Conservation (phyloP, 345 rosid genomes). For the Raphanus raphanistrum region DNA sequence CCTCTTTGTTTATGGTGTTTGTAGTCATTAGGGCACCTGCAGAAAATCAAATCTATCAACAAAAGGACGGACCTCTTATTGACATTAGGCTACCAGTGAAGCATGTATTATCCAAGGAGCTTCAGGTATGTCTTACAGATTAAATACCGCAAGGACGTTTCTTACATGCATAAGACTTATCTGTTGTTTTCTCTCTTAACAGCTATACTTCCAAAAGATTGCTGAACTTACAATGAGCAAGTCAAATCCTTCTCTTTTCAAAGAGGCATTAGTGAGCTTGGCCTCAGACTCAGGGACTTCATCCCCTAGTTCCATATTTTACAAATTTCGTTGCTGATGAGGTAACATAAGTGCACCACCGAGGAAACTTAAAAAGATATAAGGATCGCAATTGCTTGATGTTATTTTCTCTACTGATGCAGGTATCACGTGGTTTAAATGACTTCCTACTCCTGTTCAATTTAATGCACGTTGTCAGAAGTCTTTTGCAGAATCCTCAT, state of each 20-base stretch:
- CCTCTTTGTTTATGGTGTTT: conserved; percentile 28
- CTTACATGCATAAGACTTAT: conserved; percentile 21
- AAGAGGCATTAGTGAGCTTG: conserved; percentile 89
- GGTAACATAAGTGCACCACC: conserved; percentile 51
- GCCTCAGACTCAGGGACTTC: conserved; percentile 96
- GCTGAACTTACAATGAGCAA: conserved; percentile 77
- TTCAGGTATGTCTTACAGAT: conserved; percentile 60
- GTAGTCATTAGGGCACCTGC: conserved; percentile 75
- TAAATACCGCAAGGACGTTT: conserved; percentile 10
- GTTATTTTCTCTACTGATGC: conserved; percentile 35
- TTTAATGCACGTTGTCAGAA: conserved; percentile 84
- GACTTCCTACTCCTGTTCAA: conserved; percentile 80
- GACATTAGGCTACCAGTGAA: conserved; percentile 86
- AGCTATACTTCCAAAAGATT: conserved; percentile 95
- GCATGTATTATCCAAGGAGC: conserved; percentile 87
- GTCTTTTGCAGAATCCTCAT: conserved; percentile 90
- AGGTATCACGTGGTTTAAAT: conserved; percentile 92
- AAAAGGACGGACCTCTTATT: conserved; percentile 69
- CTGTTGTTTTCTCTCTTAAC: conserved; percentile 39
- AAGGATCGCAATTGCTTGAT: conserved; percentile 15
- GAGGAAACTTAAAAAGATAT: background rate
- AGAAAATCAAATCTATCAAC: conserved; percentile 53
- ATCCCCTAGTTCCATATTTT: conserved; percentile 97
- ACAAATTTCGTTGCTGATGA: conserved; percentile 89
- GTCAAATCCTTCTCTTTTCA: conserved; percentile 73